phyloP scores from a whole-genome alignment of 73 alveolate species.

The Paramecium bursaria region DNA sequence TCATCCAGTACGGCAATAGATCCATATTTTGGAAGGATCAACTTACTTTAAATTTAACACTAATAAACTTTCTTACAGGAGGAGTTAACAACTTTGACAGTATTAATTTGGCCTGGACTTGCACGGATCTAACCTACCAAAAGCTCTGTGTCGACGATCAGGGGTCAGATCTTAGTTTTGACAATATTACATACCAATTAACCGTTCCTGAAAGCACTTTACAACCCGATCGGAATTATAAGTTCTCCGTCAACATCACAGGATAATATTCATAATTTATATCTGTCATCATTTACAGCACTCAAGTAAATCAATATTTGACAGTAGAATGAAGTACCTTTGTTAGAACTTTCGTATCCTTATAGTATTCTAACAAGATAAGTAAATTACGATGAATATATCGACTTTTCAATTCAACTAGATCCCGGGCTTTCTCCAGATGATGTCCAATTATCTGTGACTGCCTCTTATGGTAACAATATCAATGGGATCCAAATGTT shows the following conservation, averaged over 20 bases:
- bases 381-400: neutral
- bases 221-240: neutral
- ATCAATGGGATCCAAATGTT: neutral
- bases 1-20: no score
- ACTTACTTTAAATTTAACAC: no score
- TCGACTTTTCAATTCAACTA: neutral
- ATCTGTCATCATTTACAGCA: neutral
- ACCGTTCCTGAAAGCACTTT: constrained; percentile 4
- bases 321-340: neutral
- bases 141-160: no score
- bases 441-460: neutral
- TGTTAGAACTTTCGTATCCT: neutral
- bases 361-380: neutral
- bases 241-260: neutral
- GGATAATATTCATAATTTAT: neutral
- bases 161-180: neutral
- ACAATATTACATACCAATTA: neutral
- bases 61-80: no score
- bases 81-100: no score
- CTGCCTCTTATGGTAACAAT: neutral
- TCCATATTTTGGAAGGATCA: no score
- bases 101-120: no score
- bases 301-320: neutral
- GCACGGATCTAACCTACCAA: no score
- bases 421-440: constrained; percentile 27